A percentile compares a stretch with the other conserved stretches of the same genome.
Evolutionary conservation across 176 grass and related monocot species (phyloP).

Genomic region (Bothriochloa decipiens): DNA sequence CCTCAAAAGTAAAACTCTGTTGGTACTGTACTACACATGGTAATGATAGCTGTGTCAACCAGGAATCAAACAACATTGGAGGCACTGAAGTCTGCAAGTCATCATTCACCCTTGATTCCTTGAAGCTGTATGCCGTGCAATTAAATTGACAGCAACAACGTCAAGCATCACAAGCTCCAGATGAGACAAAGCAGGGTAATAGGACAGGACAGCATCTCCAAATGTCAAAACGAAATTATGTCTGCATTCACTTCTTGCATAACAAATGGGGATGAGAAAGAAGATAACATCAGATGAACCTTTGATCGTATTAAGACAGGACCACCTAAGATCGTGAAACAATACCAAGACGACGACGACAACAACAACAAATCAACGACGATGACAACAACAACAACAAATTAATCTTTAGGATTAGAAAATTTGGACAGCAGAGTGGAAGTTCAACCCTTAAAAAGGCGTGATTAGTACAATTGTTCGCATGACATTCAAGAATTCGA

Average conservation of each 20-base stretch:
- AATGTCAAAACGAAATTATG: neutral
- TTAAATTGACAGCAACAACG: neutral
- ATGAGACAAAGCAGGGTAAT: neutral
- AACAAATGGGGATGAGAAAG: neutral
- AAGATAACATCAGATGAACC: conserved; percentile 5
- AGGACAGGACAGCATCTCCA: neutral
- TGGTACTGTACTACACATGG: neutral
- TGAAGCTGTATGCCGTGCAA: neutral
- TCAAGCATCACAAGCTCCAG: neutral
- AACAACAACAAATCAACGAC: too few species aligned
- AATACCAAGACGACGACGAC: neutral
- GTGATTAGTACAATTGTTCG: conserved; percentile 29
- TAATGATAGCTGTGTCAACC: neutral
- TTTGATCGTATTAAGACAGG: neutral
- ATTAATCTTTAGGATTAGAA: conserved; percentile 32
- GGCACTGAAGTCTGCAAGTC: neutral
- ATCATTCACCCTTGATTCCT: conserved; percentile 11
- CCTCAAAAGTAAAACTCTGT: neutral
- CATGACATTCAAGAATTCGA: conserved; percentile 1
- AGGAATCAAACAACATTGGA: neutral
- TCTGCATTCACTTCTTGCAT: conserved; percentile 21
- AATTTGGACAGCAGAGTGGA: neutral
- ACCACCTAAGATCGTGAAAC: neutral
- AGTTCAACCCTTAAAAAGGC: conserved; percentile 24
- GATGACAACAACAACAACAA: too few species aligned